A percentile compares a stretch with the other conserved stretches of the same genome.
Evolutionary conservation across 2,329 filamentous ascomycete genomes (phyloP).

Genomic region (Fusarium annulatum): DNA sequence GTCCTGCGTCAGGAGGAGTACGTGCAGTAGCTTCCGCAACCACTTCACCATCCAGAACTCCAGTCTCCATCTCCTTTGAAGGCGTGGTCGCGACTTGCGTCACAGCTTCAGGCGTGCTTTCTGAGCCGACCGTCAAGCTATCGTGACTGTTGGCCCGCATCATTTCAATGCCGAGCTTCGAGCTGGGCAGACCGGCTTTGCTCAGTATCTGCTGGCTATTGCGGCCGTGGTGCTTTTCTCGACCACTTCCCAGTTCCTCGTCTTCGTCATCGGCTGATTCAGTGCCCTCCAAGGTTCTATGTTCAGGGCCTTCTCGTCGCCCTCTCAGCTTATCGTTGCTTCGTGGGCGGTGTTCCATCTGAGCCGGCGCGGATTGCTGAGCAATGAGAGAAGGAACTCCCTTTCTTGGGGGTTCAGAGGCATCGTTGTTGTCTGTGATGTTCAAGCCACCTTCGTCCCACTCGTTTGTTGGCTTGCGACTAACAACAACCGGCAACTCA

Average conservation of each 20-base stretch:
- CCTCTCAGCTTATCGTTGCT: slow-evolving; percentile 79
- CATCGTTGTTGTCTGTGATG: slow-evolving; percentile 68
- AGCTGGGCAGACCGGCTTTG: slow-evolving; percentile 74
- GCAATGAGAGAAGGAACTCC: slow-evolving; percentile 66
- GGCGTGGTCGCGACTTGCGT: slow-evolving; percentile 64
- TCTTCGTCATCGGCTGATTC: slow-evolving; percentile 97
- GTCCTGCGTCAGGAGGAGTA: slow-evolving; percentile 42
- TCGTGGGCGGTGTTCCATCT: slow-evolving; percentile 66
- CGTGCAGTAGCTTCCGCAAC: slow-evolving; percentile 18
- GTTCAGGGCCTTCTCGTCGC: slow-evolving; percentile 81
- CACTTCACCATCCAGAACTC: slow-evolving; percentile 40
- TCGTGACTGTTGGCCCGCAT: slow-evolving; percentile 96
- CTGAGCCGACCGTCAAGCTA: slow-evolving; percentile 70
- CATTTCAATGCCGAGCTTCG: slow-evolving; percentile 96
- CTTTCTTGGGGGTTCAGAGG: slow-evolving; percentile 51
- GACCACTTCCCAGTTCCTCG: slow-evolving; percentile 77
- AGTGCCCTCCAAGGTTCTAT: slow-evolving; percentile 74
- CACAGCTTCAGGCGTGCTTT: slow-evolving; percentile 62
- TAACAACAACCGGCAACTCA: slow-evolving; percentile 80
- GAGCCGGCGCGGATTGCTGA: slow-evolving; percentile 73
- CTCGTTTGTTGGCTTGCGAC: slow-evolving; percentile 78
- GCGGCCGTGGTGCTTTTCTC: slow-evolving; percentile 61
- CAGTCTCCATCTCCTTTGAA: slow-evolving; percentile 54
- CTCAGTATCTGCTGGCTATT: slow-evolving; percentile 52
- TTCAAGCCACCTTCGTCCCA: slow-evolving; percentile 84